phyloP scores from a whole-genome alignment of 2,329 filamentous ascomycete species.

The Talaromyces albobiverticillius region DNA sequence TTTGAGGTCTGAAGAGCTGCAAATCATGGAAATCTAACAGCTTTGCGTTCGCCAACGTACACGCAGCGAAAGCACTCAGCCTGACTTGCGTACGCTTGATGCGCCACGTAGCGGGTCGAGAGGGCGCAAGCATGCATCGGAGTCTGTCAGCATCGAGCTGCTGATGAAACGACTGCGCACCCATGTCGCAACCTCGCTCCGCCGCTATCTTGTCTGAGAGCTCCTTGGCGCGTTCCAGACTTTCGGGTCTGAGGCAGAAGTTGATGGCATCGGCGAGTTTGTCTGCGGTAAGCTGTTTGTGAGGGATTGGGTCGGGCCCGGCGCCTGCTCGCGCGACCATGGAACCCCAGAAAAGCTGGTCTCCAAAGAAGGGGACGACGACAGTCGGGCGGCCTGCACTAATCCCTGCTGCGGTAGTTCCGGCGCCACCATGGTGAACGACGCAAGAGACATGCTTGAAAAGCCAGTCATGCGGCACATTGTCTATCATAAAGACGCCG shows the following conservation, averaged over 20 bases:
- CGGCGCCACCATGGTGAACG: slow-evolving; percentile 61
- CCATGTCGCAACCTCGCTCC: slow-evolving; percentile 62
- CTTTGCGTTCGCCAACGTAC: slow-evolving; percentile 63
- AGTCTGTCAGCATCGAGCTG: slow-evolving; percentile 65
- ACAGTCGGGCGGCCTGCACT: slow-evolving; percentile 75
- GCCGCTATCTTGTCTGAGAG: slow-evolving; percentile 64
- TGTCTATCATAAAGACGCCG: slow-evolving; percentile 77
- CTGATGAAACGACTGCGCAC: slow-evolving; percentile 66
- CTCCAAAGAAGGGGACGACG: slow-evolving; percentile 82
- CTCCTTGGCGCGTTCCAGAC: slow-evolving; percentile 53
- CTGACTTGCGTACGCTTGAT: slow-evolving; percentile 64
- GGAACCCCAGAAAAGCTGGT: slow-evolving; percentile 78
- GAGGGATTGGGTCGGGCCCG: slow-evolving; percentile 67
- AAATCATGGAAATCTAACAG: slow-evolving; percentile 67
- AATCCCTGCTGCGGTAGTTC: slow-evolving; percentile 68
- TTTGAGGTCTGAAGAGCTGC: slow-evolving; percentile 63
- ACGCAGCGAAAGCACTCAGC: slow-evolving; percentile 70
- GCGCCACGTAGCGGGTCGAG: slow-evolving; percentile 70
- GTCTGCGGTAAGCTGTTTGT: slow-evolving; percentile 64
- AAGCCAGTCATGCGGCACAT: slow-evolving; percentile 84
- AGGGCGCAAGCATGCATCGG: slow-evolving; percentile 67
- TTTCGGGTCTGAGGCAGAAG: slow-evolving; percentile 59
- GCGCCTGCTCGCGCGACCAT: slow-evolving; percentile 72
- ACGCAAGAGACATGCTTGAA: slow-evolving; percentile 78
- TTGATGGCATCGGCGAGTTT: slow-evolving; percentile 64